Conservation (phyloP, 305 asterid species). For the Fraxinus floribunda region DNA sequence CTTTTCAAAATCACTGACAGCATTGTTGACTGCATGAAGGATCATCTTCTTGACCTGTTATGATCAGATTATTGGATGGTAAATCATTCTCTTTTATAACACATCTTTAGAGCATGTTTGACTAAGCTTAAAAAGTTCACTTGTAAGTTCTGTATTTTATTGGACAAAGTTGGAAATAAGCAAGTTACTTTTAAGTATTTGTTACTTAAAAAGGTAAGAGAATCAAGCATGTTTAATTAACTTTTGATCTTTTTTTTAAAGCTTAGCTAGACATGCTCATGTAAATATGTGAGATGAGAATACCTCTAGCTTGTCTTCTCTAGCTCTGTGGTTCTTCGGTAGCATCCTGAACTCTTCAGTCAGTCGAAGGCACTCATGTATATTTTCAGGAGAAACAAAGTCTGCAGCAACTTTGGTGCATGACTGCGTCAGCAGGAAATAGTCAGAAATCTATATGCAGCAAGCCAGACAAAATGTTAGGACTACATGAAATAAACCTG, state of each 20-base stretch:
- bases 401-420: constrained; percentile 88
- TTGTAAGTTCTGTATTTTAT: background rate
- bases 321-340: constrained; percentile 75
- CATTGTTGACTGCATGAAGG: constrained; percentile 65
- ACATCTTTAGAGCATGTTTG: background rate
- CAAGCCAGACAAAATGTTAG: background rate
- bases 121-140: background rate
- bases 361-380: constrained; percentile 68
- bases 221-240: background rate
- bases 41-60: constrained; percentile 91
- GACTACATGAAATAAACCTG: background rate
- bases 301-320: constrained; percentile 85
- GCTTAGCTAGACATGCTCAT: background rate
- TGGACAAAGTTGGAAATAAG: background rate
- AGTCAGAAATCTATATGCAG: background rate
- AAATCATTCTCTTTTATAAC: background rate
- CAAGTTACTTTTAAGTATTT: background rate
- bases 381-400: constrained; percentile 90
- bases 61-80: background rate
- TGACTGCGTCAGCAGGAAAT: constrained; percentile 48
- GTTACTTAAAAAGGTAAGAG: background rate
- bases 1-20: constrained; percentile 57
- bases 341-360: constrained; percentile 77
- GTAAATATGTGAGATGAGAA: background rate
- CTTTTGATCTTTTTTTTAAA: background rate